Percentiles rank a stretch among this genome's conserved stretches.
These are phyloP conservation scores for Colletotrichum incanum DNA, from an alignment of 2,329 filamentous ascomycete genomes.

Conservation along the genomic window DNA sequence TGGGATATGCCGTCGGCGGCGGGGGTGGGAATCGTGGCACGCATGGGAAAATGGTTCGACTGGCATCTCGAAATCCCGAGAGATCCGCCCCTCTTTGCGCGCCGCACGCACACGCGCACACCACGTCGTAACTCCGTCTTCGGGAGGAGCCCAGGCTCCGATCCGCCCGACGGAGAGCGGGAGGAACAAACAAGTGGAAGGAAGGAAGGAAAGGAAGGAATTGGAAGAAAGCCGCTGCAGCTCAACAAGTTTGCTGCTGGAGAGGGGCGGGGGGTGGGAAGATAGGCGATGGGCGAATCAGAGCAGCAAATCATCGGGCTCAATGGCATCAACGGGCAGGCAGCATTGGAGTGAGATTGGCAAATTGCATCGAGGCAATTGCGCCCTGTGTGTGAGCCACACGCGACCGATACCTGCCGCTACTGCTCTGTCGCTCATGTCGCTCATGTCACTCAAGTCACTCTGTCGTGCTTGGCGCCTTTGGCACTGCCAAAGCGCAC, in stretches of 20 bases:
- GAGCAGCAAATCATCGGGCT: neutral
- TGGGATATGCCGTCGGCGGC: neutral
- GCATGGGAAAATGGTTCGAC: slow-evolving; percentile 14
- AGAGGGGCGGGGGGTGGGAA: neutral
- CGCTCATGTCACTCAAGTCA: neutral
- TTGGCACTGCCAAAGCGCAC: neutral
- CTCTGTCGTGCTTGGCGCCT: neutral
- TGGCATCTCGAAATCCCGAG: slow-evolving; percentile 16
- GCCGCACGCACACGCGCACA: neutral
- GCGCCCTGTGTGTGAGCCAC: neutral
- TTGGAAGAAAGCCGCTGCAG: neutral
- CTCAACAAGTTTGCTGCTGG: neutral
- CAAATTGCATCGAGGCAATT: slow-evolving; percentile 5
- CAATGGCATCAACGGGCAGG: neutral
- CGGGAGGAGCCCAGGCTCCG: slow-evolving; percentile 7
- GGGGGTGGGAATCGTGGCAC: neutral
- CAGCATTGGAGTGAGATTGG: neutral
- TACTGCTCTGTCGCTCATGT: neutral
- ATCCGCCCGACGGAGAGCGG: neutral
- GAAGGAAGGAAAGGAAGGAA: slow-evolving; percentile 1
- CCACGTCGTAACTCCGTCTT: slow-evolving; percentile 8
- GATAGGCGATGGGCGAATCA: neutral
- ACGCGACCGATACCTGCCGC: neutral
- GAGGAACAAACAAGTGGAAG: neutral
- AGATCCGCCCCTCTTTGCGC: neutral